These are phyloP conservation scores for Cyathus striatus DNA, from an alignment of 768 basidiomycete genomes.

Conservation along the genomic window DNA sequence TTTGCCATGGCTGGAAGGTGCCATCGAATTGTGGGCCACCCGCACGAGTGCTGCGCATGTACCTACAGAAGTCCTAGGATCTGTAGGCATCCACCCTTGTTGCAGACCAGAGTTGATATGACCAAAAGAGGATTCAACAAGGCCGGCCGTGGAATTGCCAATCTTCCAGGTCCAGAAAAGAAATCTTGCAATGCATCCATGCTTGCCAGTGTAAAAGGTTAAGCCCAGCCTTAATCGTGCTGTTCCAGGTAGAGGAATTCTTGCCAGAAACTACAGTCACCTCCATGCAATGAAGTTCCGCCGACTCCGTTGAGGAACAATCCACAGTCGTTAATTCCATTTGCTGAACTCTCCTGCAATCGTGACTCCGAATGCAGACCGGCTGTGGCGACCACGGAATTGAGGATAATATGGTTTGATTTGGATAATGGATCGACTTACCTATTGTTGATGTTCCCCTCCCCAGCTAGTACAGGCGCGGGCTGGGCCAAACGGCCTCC, in stretches of 20 bases:
- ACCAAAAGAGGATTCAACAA: slow-evolving; percentile 42
- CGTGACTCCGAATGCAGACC: slow-evolving; percentile 60
- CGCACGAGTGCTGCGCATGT: slow-evolving; percentile 52
- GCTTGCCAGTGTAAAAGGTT: slow-evolving; percentile 54
- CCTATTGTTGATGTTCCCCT: slow-evolving; percentile 47
- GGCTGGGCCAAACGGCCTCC: slow-evolving; percentile 43
- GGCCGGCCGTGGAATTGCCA: slow-evolving; percentile 26
- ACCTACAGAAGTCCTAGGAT: slow-evolving; percentile 48
- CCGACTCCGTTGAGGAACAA: slow-evolving; percentile 24
- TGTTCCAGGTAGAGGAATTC: slow-evolving; percentile 57
- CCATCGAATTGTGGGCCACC: slow-evolving; percentile 30
- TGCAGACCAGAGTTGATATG: slow-evolving; percentile 38
- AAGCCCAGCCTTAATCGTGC: slow-evolving; percentile 27
- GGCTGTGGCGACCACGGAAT: slow-evolving; percentile 22
- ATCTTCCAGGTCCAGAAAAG: slow-evolving; percentile 54
- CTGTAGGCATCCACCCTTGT: slow-evolving; percentile 45
- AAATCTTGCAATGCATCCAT: slow-evolving; percentile 38
- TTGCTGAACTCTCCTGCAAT: slow-evolving; percentile 77
- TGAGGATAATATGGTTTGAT: not conserved
- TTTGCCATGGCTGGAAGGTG: slow-evolving; percentile 55
- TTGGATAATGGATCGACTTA: slow-evolving; percentile 12
- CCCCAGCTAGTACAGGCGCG: slow-evolving; percentile 60
- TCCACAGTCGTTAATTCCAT: slow-evolving; percentile 63
- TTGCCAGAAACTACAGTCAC: slow-evolving; percentile 28
- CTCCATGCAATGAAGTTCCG: slow-evolving; percentile 17